A percentile compares a stretch with the other conserved stretches of the same genome.
phyloP scores from a whole-genome alignment of 768 basidiomycete species.

The Suillus occidentalis region DNA sequence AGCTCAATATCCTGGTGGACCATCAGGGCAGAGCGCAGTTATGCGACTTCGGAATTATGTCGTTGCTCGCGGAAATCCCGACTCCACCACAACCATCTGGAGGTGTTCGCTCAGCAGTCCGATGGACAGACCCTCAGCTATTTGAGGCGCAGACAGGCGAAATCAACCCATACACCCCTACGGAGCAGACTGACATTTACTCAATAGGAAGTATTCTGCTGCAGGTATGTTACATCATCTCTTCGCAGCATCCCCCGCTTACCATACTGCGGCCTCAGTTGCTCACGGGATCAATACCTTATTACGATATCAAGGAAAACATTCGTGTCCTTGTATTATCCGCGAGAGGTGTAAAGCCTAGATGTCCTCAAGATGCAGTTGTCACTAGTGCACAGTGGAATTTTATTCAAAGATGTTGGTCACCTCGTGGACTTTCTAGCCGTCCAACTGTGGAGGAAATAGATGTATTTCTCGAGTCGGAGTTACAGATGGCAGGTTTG shows the following conservation, averaged over 20 bases:
- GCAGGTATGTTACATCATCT: slow-evolving; percentile 7
- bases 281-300: slow-evolving; percentile 9
- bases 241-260: background rate
- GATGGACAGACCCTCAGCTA: slow-evolving; percentile 11
- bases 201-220: slow-evolving; percentile 9
- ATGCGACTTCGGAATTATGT: slow-evolving; percentile 5
- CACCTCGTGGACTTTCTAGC: background rate
- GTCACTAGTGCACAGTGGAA: slow-evolving; percentile 6
- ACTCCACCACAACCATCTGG: background rate
- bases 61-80: slow-evolving; percentile 2
- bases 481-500: background rate
- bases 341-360: background rate
- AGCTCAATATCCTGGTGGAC: slow-evolving; percentile 11
- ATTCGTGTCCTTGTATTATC: slow-evolving; percentile 1
- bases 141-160: background rate
- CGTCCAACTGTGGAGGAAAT: slow-evolving; percentile 9
- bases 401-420: slow-evolving; percentile 13
- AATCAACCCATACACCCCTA: background rate
- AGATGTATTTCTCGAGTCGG: slow-evolving; percentile 1
- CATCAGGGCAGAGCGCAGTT: background rate
- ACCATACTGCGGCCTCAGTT: background rate
- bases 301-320: background rate
- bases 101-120: background rate
- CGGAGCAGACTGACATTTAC: slow-evolving; percentile 6
- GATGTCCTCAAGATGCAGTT: background rate